Evolutionary conservation across 208 protist genomes (phyloP).

Genomic region (Crithidia bombi): DNA sequence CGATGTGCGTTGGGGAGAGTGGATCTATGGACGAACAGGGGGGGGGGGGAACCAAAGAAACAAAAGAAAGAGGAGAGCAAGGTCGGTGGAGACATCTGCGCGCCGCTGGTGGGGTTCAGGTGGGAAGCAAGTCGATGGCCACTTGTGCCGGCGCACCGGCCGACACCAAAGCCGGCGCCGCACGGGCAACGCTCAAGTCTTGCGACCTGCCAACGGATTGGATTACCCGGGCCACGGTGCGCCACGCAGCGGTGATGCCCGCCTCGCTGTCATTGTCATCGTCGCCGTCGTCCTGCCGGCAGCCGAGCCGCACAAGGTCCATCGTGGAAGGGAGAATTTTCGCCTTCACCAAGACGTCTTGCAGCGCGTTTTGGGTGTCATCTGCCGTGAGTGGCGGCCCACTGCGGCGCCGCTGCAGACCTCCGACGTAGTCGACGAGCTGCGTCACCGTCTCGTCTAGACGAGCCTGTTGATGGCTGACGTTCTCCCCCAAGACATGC

Average conservation of each 20-base stretch:
- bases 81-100: background rate
- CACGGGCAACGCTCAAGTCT: conserved; percentile 32
- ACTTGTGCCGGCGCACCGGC: conserved; percentile 35
- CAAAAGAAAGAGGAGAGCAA: too few relatives aligned
- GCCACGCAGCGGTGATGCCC: conserved; percentile 18
- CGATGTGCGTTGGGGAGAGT: too few relatives aligned
- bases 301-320: conserved; percentile 26
- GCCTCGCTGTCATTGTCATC: conserved; percentile 6
- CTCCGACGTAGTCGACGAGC: conserved; percentile 33
- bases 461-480: conserved; percentile 22
- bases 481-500: conserved; percentile 7
- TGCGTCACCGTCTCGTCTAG: conserved; percentile 35
- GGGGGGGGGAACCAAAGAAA: too few relatives aligned
- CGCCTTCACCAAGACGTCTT: conserved; percentile 18
- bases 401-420: conserved; percentile 28
- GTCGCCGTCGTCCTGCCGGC: background rate
- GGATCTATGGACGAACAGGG: too few relatives aligned
- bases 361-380: conserved; percentile 23
- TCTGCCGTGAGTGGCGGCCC: conserved; percentile 2
- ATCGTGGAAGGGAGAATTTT: conserved; percentile 41
- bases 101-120: background rate
- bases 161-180: conserved; percentile 45
- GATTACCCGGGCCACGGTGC: conserved; percentile 32
- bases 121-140: conserved; percentile 39
- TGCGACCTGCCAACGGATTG: conserved; percentile 16